Conservation (phyloP, 2,329 filamentous ascomycete species). For the Xylogone sp. region DNA sequence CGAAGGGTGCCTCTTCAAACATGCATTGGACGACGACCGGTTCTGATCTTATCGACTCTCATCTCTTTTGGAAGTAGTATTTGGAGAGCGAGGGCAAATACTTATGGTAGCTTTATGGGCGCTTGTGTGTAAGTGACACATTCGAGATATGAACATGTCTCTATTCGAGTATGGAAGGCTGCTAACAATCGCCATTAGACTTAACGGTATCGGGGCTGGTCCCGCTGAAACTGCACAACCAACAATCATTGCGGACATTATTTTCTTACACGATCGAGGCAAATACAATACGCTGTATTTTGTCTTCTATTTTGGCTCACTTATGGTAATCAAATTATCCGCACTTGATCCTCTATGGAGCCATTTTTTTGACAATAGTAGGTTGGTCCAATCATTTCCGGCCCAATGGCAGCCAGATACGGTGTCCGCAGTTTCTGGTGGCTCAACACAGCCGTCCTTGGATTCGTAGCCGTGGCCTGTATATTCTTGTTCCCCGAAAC, state of each 20-base stretch:
- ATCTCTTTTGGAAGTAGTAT: conserved; percentile 42
- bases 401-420: conserved; percentile 53
- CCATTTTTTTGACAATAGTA: conserved; percentile 9
- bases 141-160: not conserved
- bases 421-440: conserved; percentile 65
- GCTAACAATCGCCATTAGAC: conserved; percentile 13
- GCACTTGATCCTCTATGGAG: conserved; percentile 9
- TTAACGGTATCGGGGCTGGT: conserved; percentile 60
- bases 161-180: no score
- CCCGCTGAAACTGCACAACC: conserved; percentile 61
- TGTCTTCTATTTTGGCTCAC: conserved; percentile 56
- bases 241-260: conserved; percentile 59
- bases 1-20: conserved; percentile 39
- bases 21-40: conserved; percentile 43
- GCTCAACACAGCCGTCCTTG: conserved; percentile 56
- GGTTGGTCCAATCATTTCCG: conserved; percentile 54
- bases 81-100: conserved; percentile 51
- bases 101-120: conserved; percentile 61
- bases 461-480: conserved; percentile 44
- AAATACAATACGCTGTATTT: conserved; percentile 53
- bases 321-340: conserved; percentile 43
- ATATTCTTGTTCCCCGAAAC: conserved; percentile 63
- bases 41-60: conserved; percentile 40
- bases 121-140: conserved; percentile 40
- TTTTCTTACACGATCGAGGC: conserved; percentile 62